A percentile compares a stretch with the other conserved stretches of the same genome.
Conservation (phyloP, 139 green algal species). For the Monoraphidium neglectum region DNA sequence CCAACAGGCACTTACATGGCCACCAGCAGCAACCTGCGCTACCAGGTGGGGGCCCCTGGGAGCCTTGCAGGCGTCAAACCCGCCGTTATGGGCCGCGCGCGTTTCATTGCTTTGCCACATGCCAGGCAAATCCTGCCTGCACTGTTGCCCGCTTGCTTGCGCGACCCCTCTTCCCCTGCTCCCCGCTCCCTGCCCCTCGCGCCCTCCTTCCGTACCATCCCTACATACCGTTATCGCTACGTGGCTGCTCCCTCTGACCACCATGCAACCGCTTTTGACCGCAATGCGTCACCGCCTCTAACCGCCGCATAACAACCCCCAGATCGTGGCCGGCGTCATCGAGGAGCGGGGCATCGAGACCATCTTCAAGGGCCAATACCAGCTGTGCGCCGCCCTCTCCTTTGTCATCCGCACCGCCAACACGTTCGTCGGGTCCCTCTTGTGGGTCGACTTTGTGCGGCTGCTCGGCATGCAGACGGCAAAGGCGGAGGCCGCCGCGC, state of each 20-base stretch:
- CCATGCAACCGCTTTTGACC: neutral
- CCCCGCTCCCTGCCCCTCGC: too few species aligned
- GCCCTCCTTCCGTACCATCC: too few species aligned
- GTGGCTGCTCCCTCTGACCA: neutral
- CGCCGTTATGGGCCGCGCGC: too few species aligned
- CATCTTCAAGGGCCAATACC: slow-evolving; percentile 66
- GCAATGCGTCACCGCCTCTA: slow-evolving; percentile 3
- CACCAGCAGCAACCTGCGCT: slow-evolving; percentile 90
- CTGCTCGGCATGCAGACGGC: slow-evolving; percentile 73
- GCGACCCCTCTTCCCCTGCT: too few species aligned
- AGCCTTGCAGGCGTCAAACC: too few species aligned
- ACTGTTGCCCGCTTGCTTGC: too few species aligned
- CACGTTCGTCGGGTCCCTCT: slow-evolving; percentile 88
- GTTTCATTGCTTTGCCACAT: too few species aligned
- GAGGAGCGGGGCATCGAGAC: slow-evolving; percentile 94
- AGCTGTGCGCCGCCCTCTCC: slow-evolving; percentile 74
- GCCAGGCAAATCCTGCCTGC: too few species aligned
- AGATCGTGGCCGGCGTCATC: slow-evolving; percentile 90
- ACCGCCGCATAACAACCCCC: slow-evolving; percentile 34
- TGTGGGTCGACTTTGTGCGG: slow-evolving; percentile 94
- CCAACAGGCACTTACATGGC: too few species aligned
- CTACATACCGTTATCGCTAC: neutral
- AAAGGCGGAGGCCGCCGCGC: too few species aligned
- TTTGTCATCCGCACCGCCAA: slow-evolving; percentile 86
- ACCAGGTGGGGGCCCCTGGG: too few species aligned